Conservation (phyloP, 108 stramenopile genomes). For the Fistulifera pelliculosa region DNA sequence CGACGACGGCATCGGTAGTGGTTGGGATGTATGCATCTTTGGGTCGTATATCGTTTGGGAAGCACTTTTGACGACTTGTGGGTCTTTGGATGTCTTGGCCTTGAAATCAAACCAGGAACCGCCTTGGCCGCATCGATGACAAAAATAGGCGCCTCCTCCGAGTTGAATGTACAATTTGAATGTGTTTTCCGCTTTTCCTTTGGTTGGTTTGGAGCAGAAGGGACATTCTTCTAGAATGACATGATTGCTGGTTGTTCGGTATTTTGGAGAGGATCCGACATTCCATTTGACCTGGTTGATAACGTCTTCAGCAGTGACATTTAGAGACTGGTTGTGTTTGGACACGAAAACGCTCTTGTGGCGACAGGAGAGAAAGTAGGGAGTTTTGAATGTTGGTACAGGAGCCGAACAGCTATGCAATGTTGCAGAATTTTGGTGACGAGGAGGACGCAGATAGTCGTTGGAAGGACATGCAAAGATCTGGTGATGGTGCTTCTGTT, state of each 20-base stretch:
- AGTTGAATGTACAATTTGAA: constrained; percentile 65
- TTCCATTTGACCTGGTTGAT: constrained; percentile 9
- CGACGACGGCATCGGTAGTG: constrained; percentile 54
- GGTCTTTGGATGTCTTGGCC: constrained; percentile 9
- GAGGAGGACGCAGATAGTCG: no score
- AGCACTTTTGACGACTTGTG: no score
- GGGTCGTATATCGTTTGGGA: neutral
- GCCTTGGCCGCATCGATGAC: constrained; percentile 84
- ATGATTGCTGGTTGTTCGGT: constrained; percentile 48
- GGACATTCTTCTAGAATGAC: constrained; percentile 68
- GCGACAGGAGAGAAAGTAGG: no score
- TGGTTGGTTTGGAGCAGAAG: constrained; percentile 74
- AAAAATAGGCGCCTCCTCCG: constrained; percentile 82
- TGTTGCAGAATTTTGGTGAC: no score
- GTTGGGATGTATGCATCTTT: constrained; percentile 1
- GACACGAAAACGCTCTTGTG: constrained; percentile 49
- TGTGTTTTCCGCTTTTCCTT: constrained; percentile 40
- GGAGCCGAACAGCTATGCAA: no score
- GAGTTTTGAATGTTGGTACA: no score
- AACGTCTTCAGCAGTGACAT: constrained; percentile 42
- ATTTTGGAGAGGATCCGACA: neutral
- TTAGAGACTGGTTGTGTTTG: constrained; percentile 51
- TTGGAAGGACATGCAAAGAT: no score
- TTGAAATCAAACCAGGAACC: constrained; percentile 93
- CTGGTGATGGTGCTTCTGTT: no score